phyloP scores from a whole-genome alignment of 345 rosid genomes.

The Eucalyptus tenuipes region DNA sequence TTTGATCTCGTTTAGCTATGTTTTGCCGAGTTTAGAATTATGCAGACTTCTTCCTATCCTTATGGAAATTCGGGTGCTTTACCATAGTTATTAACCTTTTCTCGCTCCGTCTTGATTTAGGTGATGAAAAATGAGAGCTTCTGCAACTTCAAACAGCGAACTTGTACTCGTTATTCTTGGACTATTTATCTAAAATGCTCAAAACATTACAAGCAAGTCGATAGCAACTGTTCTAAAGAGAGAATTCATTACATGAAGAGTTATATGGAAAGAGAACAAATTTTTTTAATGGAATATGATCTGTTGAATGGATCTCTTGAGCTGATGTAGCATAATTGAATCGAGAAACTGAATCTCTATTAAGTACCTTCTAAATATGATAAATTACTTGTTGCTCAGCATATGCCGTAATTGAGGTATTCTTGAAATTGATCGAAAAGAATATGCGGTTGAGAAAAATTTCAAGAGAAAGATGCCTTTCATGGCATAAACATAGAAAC shows the following conservation, averaged over 20 bases:
- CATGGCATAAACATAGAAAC: neutral
- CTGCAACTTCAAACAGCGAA: neutral
- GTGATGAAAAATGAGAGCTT: neutral
- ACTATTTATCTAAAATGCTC: neutral
- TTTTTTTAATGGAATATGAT: accelerated
- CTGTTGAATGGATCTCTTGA: neutral
- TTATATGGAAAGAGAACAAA: neutral
- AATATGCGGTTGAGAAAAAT: neutral
- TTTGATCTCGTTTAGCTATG: neutral
- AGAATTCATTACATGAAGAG: neutral
- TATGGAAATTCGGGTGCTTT: no score
- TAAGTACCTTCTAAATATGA: neutral
- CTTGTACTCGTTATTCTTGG: neutral
- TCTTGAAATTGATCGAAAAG: neutral
- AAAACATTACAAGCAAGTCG: neutral
- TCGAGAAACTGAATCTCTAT: neutral
- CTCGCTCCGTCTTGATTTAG: neutral
- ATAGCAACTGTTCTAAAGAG: neutral
- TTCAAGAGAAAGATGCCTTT: neutral
- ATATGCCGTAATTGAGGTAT: neutral
- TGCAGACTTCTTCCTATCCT: neutral
- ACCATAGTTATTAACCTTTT: neutral
- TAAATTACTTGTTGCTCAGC: neutral
- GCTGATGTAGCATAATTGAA: neutral
- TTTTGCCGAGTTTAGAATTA: neutral